phyloP scores from a whole-genome alignment of 495 filamentous ascomycete genomes.

The Lophium mytilinum region DNA sequence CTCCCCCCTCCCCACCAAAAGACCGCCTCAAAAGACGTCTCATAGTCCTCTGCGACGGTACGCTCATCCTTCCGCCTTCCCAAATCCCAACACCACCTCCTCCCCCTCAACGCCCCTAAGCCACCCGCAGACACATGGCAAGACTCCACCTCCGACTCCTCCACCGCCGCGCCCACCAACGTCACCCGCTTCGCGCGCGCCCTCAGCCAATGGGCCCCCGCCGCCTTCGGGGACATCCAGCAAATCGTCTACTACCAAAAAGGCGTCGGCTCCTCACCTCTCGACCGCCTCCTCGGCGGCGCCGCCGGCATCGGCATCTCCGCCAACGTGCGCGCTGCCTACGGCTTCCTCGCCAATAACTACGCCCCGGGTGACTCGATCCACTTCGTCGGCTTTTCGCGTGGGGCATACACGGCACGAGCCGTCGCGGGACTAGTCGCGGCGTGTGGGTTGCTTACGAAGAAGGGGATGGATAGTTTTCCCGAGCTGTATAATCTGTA shows the following conservation, averaged over 20 bases:
- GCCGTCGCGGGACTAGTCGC: slow-evolving; percentile 43
- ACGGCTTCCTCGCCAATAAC: slow-evolving; percentile 42
- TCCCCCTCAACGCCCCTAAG: too few relatives aligned
- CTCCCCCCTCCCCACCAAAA: neutral
- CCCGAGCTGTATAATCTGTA: slow-evolving; percentile 2
- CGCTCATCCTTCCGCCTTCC: neutral
- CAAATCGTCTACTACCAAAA: slow-evolving; percentile 12
- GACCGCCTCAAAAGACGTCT: neutral
- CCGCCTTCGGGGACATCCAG: neutral
- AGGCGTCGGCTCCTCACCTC: slow-evolving; percentile 1
- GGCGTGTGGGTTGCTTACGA: slow-evolving; percentile 38
- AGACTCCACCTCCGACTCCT: neutral
- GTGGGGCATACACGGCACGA: slow-evolving; percentile 44
- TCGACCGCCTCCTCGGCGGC: neutral
- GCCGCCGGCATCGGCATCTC: slow-evolving; percentile 2
- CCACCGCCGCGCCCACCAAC: neutral
- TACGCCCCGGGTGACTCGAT: slow-evolving; percentile 36
- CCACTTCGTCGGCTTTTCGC: slow-evolving; percentile 45
- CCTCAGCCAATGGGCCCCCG: neutral
- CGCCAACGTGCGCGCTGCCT: slow-evolving; percentile 40
- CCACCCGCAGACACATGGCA: slow-evolving; percentile 11
- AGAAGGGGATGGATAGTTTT: slow-evolving; percentile 24
- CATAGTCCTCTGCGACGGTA: neutral
- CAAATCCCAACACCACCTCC: neutral
- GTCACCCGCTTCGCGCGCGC: slow-evolving; percentile 8